Evolutionary conservation across 331 rosid species (phyloP).

Genomic region (Quercus phellos): DNA sequence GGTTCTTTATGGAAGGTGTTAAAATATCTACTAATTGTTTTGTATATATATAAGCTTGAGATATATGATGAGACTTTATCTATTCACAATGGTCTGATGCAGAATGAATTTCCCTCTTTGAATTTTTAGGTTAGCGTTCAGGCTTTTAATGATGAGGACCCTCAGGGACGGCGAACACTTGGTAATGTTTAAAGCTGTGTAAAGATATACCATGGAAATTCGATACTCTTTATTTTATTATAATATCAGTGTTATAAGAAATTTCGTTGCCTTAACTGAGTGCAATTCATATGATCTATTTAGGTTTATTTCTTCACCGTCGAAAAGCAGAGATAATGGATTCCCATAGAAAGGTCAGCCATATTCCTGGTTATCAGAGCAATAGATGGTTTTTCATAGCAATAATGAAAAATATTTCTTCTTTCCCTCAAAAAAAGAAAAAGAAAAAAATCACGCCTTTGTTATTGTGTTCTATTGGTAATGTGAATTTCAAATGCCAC

Average conservation of each 20-base stretch:
- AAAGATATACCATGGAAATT: slow-evolving; percentile 11
- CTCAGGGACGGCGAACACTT: slow-evolving; percentile 87
- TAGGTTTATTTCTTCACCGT: slow-evolving; percentile 95
- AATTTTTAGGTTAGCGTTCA: slow-evolving; percentile 83
- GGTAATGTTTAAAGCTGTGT: slow-evolving; percentile 46
- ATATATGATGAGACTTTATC: not conserved
- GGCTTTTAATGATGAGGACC: slow-evolving; percentile 95
- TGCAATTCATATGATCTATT: slow-evolving; percentile 24
- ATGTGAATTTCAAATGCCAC: not conserved
- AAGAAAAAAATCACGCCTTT: not conserved
- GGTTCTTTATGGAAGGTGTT: slow-evolving; percentile 97
- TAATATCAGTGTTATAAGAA: slow-evolving; percentile 8
- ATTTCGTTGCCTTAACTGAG: not conserved
- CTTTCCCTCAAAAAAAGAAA: not conserved
- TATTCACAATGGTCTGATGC: slow-evolving; percentile 14
- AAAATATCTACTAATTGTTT: slow-evolving; percentile 14
- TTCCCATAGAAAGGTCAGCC: slow-evolving; percentile 68
- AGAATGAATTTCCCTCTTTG: slow-evolving; percentile 25
- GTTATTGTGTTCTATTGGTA: not conserved
- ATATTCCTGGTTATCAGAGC: slow-evolving; percentile 3
- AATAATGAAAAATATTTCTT: not conserved
- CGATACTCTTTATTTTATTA: not conserved
- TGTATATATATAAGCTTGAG: slow-evolving; percentile 18
- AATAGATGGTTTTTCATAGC: slow-evolving; percentile 6
- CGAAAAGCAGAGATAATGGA: slow-evolving; percentile 84